Conservation (phyloP, 2,329 filamentous ascomycete species). For the Monilinia aucupariae region DNA sequence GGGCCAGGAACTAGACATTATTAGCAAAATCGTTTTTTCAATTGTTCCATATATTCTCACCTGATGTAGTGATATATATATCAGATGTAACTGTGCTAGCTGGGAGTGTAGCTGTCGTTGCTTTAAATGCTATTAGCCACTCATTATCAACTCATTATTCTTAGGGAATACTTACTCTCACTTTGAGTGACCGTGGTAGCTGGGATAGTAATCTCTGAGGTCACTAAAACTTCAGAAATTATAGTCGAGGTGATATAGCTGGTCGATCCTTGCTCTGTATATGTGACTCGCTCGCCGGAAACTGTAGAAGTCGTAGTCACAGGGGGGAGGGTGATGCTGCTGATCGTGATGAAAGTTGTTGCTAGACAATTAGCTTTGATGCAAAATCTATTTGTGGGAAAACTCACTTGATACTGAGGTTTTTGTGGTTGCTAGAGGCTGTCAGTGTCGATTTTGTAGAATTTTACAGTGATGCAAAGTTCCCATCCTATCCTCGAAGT, state of each 20-base stretch:
- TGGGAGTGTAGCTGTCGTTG: slow-evolving; percentile 2
- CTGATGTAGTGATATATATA: not conserved
- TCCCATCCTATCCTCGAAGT: no score
- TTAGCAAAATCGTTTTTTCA: not conserved
- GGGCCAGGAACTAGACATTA: not conserved
- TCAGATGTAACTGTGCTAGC: not conserved
- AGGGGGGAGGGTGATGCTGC: not conserved
- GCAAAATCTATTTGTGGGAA: not conserved
- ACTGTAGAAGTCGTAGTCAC: not conserved
- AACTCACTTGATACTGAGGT: not conserved
- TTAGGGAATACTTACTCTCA: slow-evolving; percentile 3
- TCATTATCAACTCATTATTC: not conserved
- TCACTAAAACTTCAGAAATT: slow-evolving; percentile 5
- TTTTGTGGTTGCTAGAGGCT: not conserved
- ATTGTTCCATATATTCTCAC: not conserved
- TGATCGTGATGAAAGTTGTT: not conserved
- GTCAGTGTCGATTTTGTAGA: not conserved
- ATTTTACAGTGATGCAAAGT: slow-evolving; percentile 8
- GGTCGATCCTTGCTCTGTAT: not conserved
- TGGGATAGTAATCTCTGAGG: not conserved
- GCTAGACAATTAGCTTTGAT: not conserved
- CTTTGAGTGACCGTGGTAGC: not conserved
- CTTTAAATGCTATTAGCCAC: not conserved
- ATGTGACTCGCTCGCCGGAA: not conserved
- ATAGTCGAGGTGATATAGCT: slow-evolving; percentile 3